Evolutionary conservation across 805 yeast species (phyloP).

Genomic region (Starmerella floricola): DNA sequence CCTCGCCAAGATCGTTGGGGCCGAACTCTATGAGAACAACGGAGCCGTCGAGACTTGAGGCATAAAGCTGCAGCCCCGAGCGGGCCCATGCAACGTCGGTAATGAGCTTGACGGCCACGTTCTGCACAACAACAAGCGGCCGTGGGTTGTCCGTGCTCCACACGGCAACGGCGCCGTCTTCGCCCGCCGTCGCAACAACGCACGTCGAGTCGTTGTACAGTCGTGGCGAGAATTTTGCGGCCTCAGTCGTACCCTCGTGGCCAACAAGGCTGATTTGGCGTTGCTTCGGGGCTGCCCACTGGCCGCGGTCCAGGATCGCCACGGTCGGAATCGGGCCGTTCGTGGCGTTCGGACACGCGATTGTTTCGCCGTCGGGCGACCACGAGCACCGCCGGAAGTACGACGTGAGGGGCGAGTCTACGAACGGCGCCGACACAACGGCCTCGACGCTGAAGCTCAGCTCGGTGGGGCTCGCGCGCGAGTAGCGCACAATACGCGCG

Average conservation of each 20-base stretch:
- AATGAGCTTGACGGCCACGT: constrained; percentile 61
- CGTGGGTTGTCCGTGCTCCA: constrained; percentile 73
- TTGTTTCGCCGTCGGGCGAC: constrained; percentile 65
- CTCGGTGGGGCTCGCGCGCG: constrained; percentile 51
- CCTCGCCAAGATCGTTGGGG: constrained; percentile 32
- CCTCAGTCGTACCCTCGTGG: constrained; percentile 59
- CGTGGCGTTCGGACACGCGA: constrained; percentile 58
- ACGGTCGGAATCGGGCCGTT: constrained; percentile 54
- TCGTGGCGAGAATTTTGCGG: constrained; percentile 42
- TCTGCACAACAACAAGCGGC: constrained; percentile 71
- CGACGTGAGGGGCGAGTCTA: constrained; percentile 79
- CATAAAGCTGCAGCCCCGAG: constrained; percentile 58
- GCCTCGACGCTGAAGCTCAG: constrained; percentile 79
- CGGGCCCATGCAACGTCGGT: constrained; percentile 88
- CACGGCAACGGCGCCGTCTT: constrained; percentile 73
- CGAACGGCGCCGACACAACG: constrained; percentile 72
- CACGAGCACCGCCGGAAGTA: constrained; percentile 65
- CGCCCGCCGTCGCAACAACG: constrained; percentile 90
- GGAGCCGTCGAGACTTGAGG: constrained; percentile 76
- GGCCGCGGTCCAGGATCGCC: constrained; percentile 49
- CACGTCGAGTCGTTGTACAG: constrained; percentile 33
- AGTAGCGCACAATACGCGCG: constrained; percentile 74
- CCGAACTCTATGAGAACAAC: constrained; percentile 59
- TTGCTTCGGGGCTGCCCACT: constrained; percentile 37
- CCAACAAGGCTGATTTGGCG: constrained; percentile 52